Evolutionary conservation across 768 basidiomycete species (phyloP).

Genomic region (Cystobasidium onofrii): DNA sequence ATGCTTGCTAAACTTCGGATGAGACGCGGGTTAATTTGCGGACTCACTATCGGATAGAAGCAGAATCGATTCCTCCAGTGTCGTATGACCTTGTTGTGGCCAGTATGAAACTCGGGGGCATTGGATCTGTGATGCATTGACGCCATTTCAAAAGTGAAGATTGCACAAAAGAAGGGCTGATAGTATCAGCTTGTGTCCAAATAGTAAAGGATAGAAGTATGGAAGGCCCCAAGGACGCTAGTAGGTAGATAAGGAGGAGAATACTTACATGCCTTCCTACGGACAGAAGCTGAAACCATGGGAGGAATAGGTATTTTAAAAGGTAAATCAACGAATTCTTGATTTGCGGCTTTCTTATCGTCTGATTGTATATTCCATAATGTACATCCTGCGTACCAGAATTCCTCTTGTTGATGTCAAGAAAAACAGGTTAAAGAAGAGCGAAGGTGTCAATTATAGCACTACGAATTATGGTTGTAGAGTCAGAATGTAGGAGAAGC

Average conservation of each 20-base stretch:
- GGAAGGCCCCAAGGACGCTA: no score
- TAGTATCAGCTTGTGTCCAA: no score
- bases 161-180: no score
- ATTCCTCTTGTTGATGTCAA: slow-evolving; percentile 8
- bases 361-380: neutral
- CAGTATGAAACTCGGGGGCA: slow-evolving; percentile 23
- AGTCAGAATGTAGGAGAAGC: no score
- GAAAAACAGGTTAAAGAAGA: neutral
- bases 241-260: neutral
- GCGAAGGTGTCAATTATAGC: no score
- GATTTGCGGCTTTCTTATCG: neutral
- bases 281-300: neutral
- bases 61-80: slow-evolving; percentile 3
- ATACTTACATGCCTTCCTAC: slow-evolving; percentile 7
- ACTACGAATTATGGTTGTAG: no score
- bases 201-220: no score
- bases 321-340: slow-evolving; percentile 5
- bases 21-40: neutral
- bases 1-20: no score
- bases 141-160: no score
- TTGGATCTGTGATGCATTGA: no score
- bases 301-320: slow-evolving; percentile 3
- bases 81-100: neutral
- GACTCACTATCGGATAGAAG: slow-evolving; percentile 23
- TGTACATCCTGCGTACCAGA: slow-evolving; percentile 18